Conservation (phyloP, 2,329 filamentous ascomycete species). For the Didymella lethalis region DNA sequence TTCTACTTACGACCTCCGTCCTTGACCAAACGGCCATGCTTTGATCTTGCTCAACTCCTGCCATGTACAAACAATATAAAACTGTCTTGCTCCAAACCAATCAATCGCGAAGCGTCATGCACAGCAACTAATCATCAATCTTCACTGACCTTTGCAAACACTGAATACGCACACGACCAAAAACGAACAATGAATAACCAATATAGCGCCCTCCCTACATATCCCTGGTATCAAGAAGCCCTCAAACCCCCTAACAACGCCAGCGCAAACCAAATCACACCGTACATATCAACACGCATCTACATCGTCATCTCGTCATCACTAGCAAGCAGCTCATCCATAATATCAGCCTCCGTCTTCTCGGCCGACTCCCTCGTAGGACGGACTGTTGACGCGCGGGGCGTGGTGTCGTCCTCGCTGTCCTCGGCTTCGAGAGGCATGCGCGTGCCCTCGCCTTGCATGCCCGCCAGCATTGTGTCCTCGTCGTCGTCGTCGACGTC, state of each 20-base stretch:
- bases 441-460: conserved; percentile 47
- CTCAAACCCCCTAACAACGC: conserved; percentile 1
- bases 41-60: no score
- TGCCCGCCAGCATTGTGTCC: conserved; percentile 44
- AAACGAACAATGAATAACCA: neutral
- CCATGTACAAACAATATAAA: no score
- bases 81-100: no score
- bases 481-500: conserved; percentile 41
- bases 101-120: no score
- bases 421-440: conserved; percentile 43
- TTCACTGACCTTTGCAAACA: no score
- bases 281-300: conserved; percentile 4
- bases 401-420: conserved; percentile 28
- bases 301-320: conserved; percentile 28
- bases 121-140: no score
- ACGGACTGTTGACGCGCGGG: neutral
- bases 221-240: conserved; percentile 13
- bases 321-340: conserved; percentile 45
- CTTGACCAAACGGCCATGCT: neutral
- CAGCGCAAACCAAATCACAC: neutral
- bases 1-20: neutral
- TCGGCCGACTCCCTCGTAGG: conserved; percentile 9
- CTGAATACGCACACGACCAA: no score
- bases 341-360: conserved; percentile 47
- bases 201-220: conserved; percentile 15